phyloP scores from a whole-genome alignment of 805 yeast genomes.

The Ogataea corticis region DNA sequence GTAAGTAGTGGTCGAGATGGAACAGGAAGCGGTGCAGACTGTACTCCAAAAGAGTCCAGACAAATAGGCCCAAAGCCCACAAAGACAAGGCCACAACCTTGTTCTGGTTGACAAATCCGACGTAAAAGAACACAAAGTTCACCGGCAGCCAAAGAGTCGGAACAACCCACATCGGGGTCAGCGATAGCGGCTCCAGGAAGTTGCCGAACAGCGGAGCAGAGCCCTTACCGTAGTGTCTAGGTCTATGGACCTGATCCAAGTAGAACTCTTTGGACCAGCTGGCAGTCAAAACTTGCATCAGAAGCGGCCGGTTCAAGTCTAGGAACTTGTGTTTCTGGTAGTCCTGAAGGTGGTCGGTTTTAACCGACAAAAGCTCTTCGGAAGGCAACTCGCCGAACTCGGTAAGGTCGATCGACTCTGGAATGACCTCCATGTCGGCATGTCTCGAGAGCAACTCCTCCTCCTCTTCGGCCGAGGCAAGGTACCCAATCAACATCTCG shows the following conservation, averaged over 20 bases:
- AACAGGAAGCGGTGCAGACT: conserved; percentile 84
- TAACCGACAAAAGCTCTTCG: conserved; percentile 68
- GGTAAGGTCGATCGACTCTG: conserved; percentile 47
- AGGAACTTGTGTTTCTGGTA: conserved; percentile 76
- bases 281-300: conserved; percentile 75
- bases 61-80: conserved; percentile 78
- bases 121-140: conserved; percentile 59
- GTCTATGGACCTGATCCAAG: conserved; percentile 94
- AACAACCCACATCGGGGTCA: conserved; percentile 94
- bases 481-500: conserved; percentile 73
- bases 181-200: conserved; percentile 85
- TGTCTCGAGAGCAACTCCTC: conserved; percentile 60
- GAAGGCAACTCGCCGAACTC: conserved; percentile 67
- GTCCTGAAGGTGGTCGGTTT: conserved; percentile 77
- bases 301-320: conserved; percentile 79
- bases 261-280: conserved; percentile 85
- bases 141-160: conserved; percentile 88
- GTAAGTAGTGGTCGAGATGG: conserved; percentile 87
- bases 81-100: conserved; percentile 49
- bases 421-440: conserved; percentile 47
- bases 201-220: conserved; percentile 96
- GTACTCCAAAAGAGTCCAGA: conserved; percentile 94
- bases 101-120: conserved; percentile 56
- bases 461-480: conserved; percentile 82
- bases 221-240: conserved; percentile 96